Evolutionary conservation across 768 basidiomycete species (phyloP).

Genomic region (Multifurca ochricompacta): DNA sequence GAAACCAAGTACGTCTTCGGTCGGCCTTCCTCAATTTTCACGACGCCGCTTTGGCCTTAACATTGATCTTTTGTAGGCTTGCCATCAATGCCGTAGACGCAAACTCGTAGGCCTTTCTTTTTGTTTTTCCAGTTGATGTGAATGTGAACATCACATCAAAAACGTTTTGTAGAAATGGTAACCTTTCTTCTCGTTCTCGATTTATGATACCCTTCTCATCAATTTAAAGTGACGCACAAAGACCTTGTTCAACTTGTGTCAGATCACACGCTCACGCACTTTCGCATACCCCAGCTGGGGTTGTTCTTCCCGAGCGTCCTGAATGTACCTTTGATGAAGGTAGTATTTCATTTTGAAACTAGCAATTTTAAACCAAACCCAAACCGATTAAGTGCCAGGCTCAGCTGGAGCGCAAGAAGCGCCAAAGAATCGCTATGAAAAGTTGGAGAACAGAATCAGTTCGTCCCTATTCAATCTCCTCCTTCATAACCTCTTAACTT

Average conservation of each 20-base stretch:
- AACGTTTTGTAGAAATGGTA: constrained; percentile 25
- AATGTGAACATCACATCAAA: neutral
- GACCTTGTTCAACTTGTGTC: constrained; percentile 70
- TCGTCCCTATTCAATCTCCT: constrained; percentile 24
- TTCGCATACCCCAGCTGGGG: constrained; percentile 52
- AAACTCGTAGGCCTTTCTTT: constrained; percentile 50
- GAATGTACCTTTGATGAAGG: constrained; percentile 77
- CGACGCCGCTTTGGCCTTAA: no score
- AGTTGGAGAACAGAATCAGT: constrained; percentile 64
- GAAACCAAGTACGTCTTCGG: constrained; percentile 28
- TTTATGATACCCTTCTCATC: neutral
- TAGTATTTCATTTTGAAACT: constrained; percentile 22
- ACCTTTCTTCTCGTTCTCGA: neutral
- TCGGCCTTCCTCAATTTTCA: neutral
- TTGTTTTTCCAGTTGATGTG: neutral
- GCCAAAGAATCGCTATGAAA: constrained; percentile 55
- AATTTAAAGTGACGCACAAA: constrained; percentile 54
- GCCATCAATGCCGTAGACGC: constrained; percentile 57
- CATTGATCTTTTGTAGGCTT: constrained; percentile 31
- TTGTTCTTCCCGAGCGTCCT: constrained; percentile 44
- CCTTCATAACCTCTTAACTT: neutral
- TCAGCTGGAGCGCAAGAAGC: constrained; percentile 35
- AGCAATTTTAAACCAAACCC: constrained; percentile 6
- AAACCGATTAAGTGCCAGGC: constrained; percentile 31
- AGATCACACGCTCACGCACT: constrained; percentile 66